Percentiles rank a stretch among this genome's conserved stretches.
Evolutionary conservation across 352 stramenopile genomes (phyloP).

Genomic region (Phytopythium cucurbitacearum): DNA sequence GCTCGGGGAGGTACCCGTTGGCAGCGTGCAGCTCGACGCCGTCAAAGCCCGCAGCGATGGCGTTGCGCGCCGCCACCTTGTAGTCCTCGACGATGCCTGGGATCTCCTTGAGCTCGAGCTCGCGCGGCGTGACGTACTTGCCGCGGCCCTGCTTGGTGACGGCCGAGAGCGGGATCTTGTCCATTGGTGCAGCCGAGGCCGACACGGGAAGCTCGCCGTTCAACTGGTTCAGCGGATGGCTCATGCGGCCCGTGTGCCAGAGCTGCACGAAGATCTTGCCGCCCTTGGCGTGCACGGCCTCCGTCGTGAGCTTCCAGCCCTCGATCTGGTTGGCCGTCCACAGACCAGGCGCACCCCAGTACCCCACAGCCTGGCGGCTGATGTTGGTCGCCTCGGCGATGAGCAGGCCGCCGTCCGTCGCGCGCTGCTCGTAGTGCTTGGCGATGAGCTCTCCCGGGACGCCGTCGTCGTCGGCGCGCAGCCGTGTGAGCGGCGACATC

Average conservation of each 20-base stretch:
- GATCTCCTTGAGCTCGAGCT: constrained; percentile 73
- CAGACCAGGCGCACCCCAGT: constrained; percentile 31
- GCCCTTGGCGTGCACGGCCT: constrained; percentile 67
- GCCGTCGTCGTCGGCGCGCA: constrained; percentile 14
- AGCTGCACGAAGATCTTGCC: constrained; percentile 82
- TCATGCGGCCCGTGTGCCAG: constrained; percentile 72
- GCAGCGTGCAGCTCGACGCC: constrained; percentile 25
- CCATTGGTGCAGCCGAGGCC: constrained; percentile 23
- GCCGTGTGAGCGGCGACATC: constrained; percentile 35
- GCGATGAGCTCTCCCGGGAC: constrained; percentile 19
- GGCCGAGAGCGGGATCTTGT: constrained; percentile 16
- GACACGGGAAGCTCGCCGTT: constrained; percentile 43
- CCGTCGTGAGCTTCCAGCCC: constrained; percentile 48
- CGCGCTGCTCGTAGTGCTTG: constrained; percentile 36
- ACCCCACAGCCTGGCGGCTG: constrained; percentile 13
- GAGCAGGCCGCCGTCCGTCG: constrained; percentile 29
- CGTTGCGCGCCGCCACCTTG: constrained; percentile 18
- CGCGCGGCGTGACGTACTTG: constrained; percentile 47
- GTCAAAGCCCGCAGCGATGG: constrained; percentile 23
- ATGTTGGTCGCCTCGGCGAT: constrained; percentile 47
- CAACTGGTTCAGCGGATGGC: constrained; percentile 55
- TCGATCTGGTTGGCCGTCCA: constrained; percentile 38
- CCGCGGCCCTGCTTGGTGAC: constrained; percentile 27
- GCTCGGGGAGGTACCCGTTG: constrained; percentile 24
- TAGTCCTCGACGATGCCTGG: constrained; percentile 21